These are phyloP conservation scores for Ceratocystis lukuohia DNA, from an alignment of 2,329 filamentous ascomycete species.

Conservation along the genomic window DNA sequence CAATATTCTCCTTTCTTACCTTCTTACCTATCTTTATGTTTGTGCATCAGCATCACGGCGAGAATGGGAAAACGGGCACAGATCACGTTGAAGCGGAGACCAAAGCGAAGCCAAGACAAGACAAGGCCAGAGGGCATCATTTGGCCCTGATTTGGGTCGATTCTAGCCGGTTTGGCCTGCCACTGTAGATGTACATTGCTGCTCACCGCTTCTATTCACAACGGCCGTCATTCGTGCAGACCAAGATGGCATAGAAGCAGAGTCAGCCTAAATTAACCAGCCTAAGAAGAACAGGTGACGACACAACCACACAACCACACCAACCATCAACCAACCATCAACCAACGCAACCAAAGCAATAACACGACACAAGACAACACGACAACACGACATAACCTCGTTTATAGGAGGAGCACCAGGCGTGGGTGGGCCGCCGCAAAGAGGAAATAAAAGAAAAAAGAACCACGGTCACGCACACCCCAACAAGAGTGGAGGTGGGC, in stretches of 20 bases:
- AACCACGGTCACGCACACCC: slow-evolving; percentile 2
- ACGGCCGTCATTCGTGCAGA: neutral
- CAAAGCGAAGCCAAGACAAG: no score
- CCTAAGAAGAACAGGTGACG: neutral
- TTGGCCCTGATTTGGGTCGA: no score
- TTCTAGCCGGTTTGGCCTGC: no score
- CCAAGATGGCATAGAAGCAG: neutral
- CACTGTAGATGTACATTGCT: neutral
- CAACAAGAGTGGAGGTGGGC: slow-evolving; percentile 1
- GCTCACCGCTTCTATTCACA: neutral
- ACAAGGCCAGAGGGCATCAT: neutral
- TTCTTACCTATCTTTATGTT: neutral
- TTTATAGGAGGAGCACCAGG: neutral
- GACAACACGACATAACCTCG: neutral
- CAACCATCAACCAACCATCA: no score
- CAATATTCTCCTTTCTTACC: neutral
- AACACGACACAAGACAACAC: neutral
- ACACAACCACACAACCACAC: neutral
- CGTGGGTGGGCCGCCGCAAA: neutral
- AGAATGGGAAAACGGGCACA: neutral
- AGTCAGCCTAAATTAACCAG: neutral
- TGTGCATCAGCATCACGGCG: neutral
- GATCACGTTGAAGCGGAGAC: neutral
- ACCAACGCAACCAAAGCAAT: no score
- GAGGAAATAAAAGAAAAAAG: neutral